Evolutionary conservation across 345 rosid species (phyloP).

Genomic region (Eutrema yunnanense): DNA sequence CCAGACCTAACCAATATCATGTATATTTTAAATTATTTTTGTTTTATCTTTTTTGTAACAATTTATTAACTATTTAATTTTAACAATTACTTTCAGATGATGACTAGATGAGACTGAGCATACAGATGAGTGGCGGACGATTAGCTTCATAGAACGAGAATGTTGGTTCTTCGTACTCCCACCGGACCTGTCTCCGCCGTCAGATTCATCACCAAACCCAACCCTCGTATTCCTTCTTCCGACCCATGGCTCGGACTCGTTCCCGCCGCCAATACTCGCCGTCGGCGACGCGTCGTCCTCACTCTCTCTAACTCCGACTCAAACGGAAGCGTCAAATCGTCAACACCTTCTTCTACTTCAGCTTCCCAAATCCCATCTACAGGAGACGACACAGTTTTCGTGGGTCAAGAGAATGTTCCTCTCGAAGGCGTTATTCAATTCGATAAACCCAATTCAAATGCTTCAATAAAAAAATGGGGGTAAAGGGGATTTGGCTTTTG

Average conservation of each 20-base stretch:
- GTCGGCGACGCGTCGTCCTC: conserved; percentile 28
- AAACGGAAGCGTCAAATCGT: conserved; percentile 46
- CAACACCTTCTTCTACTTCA: conserved; percentile 37
- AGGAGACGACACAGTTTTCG: conserved; percentile 42
- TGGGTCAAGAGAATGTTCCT: conserved; percentile 62
- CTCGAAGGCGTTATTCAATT: conserved; percentile 91
- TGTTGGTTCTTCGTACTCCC: conserved; percentile 55
- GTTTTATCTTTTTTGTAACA: no score
- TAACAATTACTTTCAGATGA: neutral
- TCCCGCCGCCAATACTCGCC: neutral
- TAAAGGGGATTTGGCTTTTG: conserved; percentile 4
- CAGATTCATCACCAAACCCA: conserved; percentile 32
- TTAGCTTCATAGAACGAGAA: conserved; percentile 7
- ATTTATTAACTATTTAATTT: no score
- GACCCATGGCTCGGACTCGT: conserved; percentile 23
- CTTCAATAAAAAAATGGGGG: conserved; percentile 70
- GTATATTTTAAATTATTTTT: no score
- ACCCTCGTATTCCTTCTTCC: conserved; percentile 26
- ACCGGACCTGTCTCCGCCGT: conserved; percentile 43
- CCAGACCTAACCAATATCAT: no score
- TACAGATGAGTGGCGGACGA: neutral
- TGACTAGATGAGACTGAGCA: neutral
- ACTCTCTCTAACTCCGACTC: conserved; percentile 43
- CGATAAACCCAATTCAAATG: conserved; percentile 63
- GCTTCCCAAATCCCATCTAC: conserved; percentile 28